Conservation (phyloP, 2,329 filamentous ascomycete species). For the Endocalyx cinctus region DNA sequence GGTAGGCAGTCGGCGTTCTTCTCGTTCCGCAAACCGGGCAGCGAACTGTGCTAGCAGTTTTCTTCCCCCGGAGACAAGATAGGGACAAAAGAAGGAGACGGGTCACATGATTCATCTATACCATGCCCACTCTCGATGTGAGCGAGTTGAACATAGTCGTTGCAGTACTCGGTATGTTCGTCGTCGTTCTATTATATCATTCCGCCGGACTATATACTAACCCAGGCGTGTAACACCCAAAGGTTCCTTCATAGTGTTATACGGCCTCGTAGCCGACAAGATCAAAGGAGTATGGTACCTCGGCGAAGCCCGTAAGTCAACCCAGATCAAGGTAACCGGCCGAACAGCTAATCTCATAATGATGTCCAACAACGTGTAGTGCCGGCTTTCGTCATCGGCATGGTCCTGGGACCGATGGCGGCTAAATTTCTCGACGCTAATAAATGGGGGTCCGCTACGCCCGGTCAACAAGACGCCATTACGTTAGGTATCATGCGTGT, state of each 20-base stretch:
- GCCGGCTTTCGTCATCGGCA: slow-evolving; percentile 49
- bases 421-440: slow-evolving; percentile 47
- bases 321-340: neutral
- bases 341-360: slow-evolving; percentile 1
- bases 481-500: slow-evolving; percentile 50
- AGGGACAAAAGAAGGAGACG: too few species aligned
- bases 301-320: slow-evolving; percentile 45
- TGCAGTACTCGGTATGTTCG: slow-evolving; percentile 35
- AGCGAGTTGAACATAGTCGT: slow-evolving; percentile 51
- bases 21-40: too few species aligned
- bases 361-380: slow-evolving; percentile 30
- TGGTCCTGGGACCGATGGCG: slow-evolving; percentile 49
- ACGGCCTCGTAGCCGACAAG: slow-evolving; percentile 47
- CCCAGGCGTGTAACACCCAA: too few species aligned
- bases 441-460: slow-evolving; percentile 32
- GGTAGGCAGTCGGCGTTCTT: too few species aligned
- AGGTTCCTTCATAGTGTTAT: slow-evolving; percentile 44
- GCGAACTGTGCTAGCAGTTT: too few species aligned
- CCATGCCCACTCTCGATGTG: slow-evolving; percentile 43
- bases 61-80: too few species aligned
- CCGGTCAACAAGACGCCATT: slow-evolving; percentile 32
- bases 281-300: slow-evolving; percentile 50
- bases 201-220: slow-evolving; percentile 17
- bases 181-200: slow-evolving; percentile 8
- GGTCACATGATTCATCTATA: slow-evolving; percentile 4